Base-by-base conservation (phyloP, 1,284 basidiomycete genomes). In the Lignosus rhinocerotis region DNA sequence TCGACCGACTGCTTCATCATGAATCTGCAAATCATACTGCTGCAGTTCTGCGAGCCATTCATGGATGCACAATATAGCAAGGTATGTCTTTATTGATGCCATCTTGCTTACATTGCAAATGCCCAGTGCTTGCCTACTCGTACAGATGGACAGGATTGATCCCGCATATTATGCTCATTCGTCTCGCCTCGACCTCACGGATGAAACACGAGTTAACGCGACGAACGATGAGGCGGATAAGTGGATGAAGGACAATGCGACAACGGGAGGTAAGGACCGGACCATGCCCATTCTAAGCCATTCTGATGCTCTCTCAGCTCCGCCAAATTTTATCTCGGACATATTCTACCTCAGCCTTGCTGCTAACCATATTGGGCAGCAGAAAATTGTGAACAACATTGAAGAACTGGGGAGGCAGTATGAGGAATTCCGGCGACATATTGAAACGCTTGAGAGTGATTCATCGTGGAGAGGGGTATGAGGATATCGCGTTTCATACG, bases 11-110 rank as follows among this genome's bases (percentile, higher is more conserved):
- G 92, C 51, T 98, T 94, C 75, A 93, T 98, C 89, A 84, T 93
- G 60, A 99, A 98, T 67, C 68, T 96, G 41, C 93, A 96, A 69
- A 83, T 84, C 39, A 78, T 97, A 17, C 75, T 98, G 25, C 79
- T 96, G 43, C 85, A 88, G 19, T 93, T 99, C 66, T 91, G 94
- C n/a, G 93, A 95, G 65, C 97, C 97, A 0, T 98, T 99, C 71
- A 94, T 98, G 83, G 96, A 99, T 72, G 87, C 92, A 0, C 86
- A 83, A 55, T 96, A 90, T 68, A 87, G 88, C 52, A 99, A 98
- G 83, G 93, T 90, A 66, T 49, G 75, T 54, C 14, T 19, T 19
- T 6, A 10, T 7, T 50, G 9, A 2, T 8, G 11, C 11, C 14
- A 39, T 14, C 11, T 7, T 7, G n/a, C 34, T 25, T 39, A 8